These are phyloP conservation scores for Ascochyta clinopodiicola DNA, from an alignment of 2,329 filamentous ascomycete species.

Conservation along the genomic window DNA sequence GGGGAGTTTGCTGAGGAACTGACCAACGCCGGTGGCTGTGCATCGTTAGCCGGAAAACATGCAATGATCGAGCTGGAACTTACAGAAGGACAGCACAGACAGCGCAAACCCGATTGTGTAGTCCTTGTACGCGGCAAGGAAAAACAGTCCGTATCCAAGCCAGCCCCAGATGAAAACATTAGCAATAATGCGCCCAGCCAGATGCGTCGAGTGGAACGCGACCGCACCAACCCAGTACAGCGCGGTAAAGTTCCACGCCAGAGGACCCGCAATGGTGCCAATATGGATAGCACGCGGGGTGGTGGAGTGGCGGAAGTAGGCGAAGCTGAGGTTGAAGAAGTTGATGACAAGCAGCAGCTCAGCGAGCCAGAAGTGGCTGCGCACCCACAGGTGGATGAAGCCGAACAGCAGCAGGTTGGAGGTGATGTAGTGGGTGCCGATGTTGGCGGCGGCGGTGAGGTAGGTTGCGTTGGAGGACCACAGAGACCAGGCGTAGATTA, in stretches of 20 bases:
- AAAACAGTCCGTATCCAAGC: slow-evolving; percentile 76
- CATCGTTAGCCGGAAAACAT: neutral
- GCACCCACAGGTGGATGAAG: slow-evolving; percentile 84
- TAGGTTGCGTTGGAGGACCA: slow-evolving; percentile 70
- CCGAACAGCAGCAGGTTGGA: slow-evolving; percentile 84
- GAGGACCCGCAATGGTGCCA: slow-evolving; percentile 75
- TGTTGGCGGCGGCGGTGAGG: slow-evolving; percentile 73
- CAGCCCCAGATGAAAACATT: slow-evolving; percentile 91
- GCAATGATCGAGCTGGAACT: slow-evolving; percentile 28
- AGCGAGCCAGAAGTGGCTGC: slow-evolving; percentile 75
- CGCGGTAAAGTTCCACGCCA: slow-evolving; percentile 86
- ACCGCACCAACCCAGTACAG: slow-evolving; percentile 90
- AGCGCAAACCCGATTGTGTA: slow-evolving; percentile 81
- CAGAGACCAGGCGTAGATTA: slow-evolving; percentile 77
- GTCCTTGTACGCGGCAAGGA: slow-evolving; percentile 76
- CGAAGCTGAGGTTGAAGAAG: slow-evolving; percentile 77
- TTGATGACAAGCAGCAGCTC: slow-evolving; percentile 80
- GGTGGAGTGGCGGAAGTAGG: slow-evolving; percentile 81
- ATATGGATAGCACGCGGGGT: slow-evolving; percentile 78
- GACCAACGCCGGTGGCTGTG: slow-evolving; percentile 74
- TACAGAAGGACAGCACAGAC: slow-evolving; percentile 73
- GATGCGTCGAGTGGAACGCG: slow-evolving; percentile 70
- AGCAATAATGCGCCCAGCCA: slow-evolving; percentile 78
- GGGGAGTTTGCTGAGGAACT: slow-evolving; percentile 75
- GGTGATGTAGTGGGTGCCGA: slow-evolving; percentile 83